phyloP scores from a whole-genome alignment of 352 stramenopile species.

The Plasmopara halstedii region DNA sequence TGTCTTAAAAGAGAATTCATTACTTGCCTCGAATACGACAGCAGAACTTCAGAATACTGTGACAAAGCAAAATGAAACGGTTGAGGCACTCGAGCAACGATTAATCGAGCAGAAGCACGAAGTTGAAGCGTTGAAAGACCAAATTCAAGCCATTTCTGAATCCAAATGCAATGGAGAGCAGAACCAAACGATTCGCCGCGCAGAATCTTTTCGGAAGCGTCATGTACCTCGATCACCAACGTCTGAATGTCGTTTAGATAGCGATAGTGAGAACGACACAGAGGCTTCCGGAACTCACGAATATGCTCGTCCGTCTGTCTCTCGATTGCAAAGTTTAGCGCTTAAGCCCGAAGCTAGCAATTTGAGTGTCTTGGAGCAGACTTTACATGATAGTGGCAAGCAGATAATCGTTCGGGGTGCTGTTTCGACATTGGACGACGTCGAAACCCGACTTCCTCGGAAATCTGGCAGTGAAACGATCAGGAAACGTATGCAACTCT shows the following conservation, averaged over 20 bases:
- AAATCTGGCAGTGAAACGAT: constrained; percentile 50
- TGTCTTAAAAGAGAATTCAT: constrained; percentile 60
- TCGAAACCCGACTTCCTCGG: constrained; percentile 1
- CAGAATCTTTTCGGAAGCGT: constrained; percentile 8
- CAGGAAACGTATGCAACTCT: constrained; percentile 56
- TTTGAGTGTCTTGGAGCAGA: constrained; percentile 8
- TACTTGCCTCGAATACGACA: constrained; percentile 54
- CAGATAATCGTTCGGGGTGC: constrained; percentile 7
- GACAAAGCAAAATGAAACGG: constrained; percentile 38
- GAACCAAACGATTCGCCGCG: constrained; percentile 12
- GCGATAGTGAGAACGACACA: constrained; percentile 44
- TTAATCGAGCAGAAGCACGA: constrained; percentile 54
- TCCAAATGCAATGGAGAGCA: neutral
- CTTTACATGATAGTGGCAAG: constrained; percentile 1
- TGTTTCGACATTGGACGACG: constrained; percentile 1
- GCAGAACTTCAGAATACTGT: constrained; percentile 56
- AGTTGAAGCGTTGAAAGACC: constrained; percentile 36
- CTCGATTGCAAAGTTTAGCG: constrained; percentile 2
- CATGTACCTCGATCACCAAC: neutral
- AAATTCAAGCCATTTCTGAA: constrained; percentile 25
- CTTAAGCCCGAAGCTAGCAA: constrained; percentile 6
- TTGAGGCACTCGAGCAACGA: constrained; percentile 47
- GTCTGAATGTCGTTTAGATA: neutral
- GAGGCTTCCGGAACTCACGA: constrained; percentile 23
- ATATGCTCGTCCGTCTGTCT: constrained; percentile 11